Base-by-base conservation (phyloP, 2,329 filamentous ascomycete genomes). In the Diaporthe nobilis region DNA sequence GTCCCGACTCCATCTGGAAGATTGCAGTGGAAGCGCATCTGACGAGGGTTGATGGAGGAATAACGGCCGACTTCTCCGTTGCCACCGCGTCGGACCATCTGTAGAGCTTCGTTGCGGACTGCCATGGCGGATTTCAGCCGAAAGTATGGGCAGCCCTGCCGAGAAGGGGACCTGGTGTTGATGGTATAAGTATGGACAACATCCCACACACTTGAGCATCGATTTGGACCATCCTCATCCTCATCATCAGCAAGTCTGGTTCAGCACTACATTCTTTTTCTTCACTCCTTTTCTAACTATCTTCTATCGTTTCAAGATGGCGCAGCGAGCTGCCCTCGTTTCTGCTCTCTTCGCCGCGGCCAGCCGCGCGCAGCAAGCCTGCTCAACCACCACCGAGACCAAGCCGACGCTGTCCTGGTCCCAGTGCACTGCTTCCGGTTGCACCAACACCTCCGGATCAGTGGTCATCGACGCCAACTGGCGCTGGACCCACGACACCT, bases 401-500 rank as follows among this genome's bases (percentile, higher is more conserved):
- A 90, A 92, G 80, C 91, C 90, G 25, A 75, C 85, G 39, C 83
- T 92, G 79, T 85, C 82, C 75, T 91, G 89, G 87, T 84, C 87
- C 76, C 86, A 86, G 79, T 92, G 90, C 83, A 87, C 88, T 49
- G 80, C 83, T 31, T 84, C 83, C 74, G 88, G 89, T 75, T 92
- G 90, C 84, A 86, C 83, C 37, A 84, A 82, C 72, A 86, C 89
- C 78, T 79, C 81, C 55, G 89, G 87, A 57, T 28, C 28, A 28
- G 28, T 28, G 28, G 28, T 28, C 72, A 83, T 92, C 79, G 90
- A 92, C 77, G 82, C 90, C 79, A 92, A 92, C 85, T 92, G 90
- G 90, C 88, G 90, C 76, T 92, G 90, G 90, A 85, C 90, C 75
- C 90, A 92, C 82, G 81, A 81, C 25, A 81, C 83, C 71, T 78